phyloP scores from a whole-genome alignment of 1,139 yeast genomes.

The Petasospora rhodanensis region DNA sequence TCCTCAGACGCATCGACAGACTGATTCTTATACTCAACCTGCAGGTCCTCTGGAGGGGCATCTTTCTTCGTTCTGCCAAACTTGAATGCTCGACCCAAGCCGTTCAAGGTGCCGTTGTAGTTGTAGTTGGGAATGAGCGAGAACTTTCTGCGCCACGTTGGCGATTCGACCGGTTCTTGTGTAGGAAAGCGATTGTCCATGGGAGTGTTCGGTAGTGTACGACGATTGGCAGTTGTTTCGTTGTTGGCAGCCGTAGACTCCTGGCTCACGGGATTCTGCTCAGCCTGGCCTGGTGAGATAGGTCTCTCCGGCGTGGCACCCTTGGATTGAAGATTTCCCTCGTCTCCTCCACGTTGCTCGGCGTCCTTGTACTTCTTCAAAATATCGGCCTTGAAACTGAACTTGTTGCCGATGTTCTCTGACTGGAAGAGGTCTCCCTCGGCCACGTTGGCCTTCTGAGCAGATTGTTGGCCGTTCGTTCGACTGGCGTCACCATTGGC shows the following conservation, averaged over 20 bases:
- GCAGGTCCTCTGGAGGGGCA: conserved; percentile 1
- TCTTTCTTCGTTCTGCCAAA: conserved; percentile 18
- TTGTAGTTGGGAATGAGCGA: conserved; percentile 15
- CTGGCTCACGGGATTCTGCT: neutral
- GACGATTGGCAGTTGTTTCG: too few relatives aligned
- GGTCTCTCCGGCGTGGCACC: conserved; percentile 4
- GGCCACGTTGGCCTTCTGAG: conserved; percentile 1
- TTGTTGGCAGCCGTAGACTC: too few relatives aligned
- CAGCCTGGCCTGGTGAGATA: conserved; percentile 2
- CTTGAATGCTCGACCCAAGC: conserved; percentile 25
- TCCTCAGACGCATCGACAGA: conserved; percentile 18
- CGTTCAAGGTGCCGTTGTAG: conserved; percentile 21
- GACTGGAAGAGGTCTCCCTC: conserved; percentile 20
- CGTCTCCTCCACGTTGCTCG: conserved; percentile 13
- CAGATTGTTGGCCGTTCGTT: neutral
- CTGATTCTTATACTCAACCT: conserved; percentile 5
- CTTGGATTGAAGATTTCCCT: too few relatives aligned
- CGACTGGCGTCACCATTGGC: neutral
- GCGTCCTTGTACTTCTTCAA: conserved; percentile 12
- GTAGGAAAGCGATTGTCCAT: neutral
- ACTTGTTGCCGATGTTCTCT: conserved; percentile 16
- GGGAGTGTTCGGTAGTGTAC: neutral
- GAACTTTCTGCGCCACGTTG: conserved; percentile 25
- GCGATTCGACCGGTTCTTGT: conserved; percentile 10
- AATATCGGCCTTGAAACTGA: conserved; percentile 16